phyloP scores from a whole-genome alignment of 2,329 filamentous ascomycete species.

The Domatiomyces catenatus region DNA sequence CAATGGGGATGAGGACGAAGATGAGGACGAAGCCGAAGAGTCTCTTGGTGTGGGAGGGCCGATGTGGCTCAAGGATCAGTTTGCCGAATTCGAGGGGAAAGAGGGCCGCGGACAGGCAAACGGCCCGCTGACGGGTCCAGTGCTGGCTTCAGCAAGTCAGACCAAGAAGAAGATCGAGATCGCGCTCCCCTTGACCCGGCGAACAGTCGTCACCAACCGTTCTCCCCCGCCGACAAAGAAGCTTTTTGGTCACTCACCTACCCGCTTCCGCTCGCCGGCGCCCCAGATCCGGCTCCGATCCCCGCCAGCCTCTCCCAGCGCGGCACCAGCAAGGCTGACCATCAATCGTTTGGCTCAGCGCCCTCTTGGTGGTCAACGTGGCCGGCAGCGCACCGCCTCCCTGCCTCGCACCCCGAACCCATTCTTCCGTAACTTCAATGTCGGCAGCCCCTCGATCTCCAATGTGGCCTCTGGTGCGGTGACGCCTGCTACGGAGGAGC shows the following conservation, averaged over 20 bases:
- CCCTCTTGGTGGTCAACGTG: slow-evolving; percentile 41
- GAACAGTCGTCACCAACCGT: slow-evolving; percentile 3
- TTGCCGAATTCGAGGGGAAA: slow-evolving; percentile 47
- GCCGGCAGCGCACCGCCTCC: slow-evolving; percentile 56
- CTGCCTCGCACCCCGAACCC: slow-evolving; percentile 64
- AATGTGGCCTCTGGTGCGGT: slow-evolving; percentile 14
- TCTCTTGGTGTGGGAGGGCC: slow-evolving; percentile 37
- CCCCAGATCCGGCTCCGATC: slow-evolving; percentile 40
- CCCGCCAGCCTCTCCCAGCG: slow-evolving; percentile 30
- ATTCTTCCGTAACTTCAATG: slow-evolving; percentile 36
- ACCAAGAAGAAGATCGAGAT: slow-evolving; percentile 3
- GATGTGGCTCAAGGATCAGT: slow-evolving; percentile 55
- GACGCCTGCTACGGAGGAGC: slow-evolving; percentile 9
- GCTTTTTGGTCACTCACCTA: slow-evolving; percentile 56
- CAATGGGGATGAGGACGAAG: slow-evolving; percentile 55
- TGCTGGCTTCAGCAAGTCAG: slow-evolving; percentile 27
- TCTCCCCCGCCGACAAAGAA: slow-evolving; percentile 27
- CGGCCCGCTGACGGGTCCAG: slow-evolving; percentile 36
- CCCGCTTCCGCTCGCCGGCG: slow-evolving; percentile 54
- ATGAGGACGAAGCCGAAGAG: slow-evolving; percentile 36
- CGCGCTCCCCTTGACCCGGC: background rate
- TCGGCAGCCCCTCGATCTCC: slow-evolving; percentile 20
- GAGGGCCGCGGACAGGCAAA: slow-evolving; percentile 30
- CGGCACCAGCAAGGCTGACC: slow-evolving; percentile 31
- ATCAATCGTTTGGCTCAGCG: slow-evolving; percentile 43